Base-by-base conservation (phyloP, 2,329 filamentous ascomycete genomes). In the Hypoxylon sp. region DNA sequence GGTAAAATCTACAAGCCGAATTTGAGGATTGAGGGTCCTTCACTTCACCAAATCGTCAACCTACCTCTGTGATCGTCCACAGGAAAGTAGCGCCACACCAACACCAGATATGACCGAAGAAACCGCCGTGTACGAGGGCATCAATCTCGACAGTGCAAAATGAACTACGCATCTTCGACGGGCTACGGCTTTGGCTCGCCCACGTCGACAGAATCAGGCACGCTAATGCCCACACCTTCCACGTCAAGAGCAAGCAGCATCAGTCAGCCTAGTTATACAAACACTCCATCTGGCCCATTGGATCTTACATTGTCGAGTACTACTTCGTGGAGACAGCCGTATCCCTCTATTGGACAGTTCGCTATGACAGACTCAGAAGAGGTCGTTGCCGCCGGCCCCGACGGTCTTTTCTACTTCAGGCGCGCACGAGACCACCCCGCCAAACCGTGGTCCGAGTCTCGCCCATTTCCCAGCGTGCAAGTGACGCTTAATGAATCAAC, bases 271-370 rank as follows among this genome's bases (percentile, higher is more conserved):
- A 45, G 41, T 49, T 52, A 56, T 60, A 49, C 41, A 59, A 43
- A 61, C 59, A 49, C 60, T 25, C 60, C 57, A 38, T 48, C 58
- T 17, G 68, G 60, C 19, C 55, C 65, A 38, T 60, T 70, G 34
- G 17, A 50, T 25, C 53, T 68, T 25, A 70, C 65, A 25, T 5
- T 32, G 13, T 32, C 66, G 61, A 69, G 68, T 61, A 49, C 62
- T 41, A 65, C 45, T 17, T 65, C 68, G 46, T 70, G 68, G 70
- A 63, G 61, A 55, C 59, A 55, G 23, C 38, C 49, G 38, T 72
- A 70, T 64, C 65, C 70, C 49, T 65, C 48, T 56, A 48, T 70
- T 52, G 68, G 68, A 50, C 65, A 70, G 56, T 72, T 72, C 52
- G 65, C 65, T 51, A 56, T 50, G 63, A 63, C 63, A 30, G 63